These are phyloP conservation scores for Penicillium sp. DNA, from an alignment of 2,329 filamentous ascomycete genomes.

Conservation along the genomic window DNA sequence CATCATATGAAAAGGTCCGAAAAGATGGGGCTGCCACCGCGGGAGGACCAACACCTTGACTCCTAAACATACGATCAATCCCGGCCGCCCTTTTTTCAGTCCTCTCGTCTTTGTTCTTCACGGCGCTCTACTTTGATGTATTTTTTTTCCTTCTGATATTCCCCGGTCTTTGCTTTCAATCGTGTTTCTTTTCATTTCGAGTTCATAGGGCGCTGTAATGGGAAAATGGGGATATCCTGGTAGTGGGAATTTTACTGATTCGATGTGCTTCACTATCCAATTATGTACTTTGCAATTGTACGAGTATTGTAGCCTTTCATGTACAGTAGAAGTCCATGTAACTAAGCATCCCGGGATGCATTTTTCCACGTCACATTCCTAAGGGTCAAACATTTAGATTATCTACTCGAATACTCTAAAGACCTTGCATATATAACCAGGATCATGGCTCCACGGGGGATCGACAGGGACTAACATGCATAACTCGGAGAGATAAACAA, in stretches of 20 bases:
- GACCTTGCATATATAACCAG: background rate
- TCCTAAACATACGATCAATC: background rate
- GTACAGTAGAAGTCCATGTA: background rate
- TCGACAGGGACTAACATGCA: slow-evolving; percentile 21
- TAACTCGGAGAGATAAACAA: slow-evolving; percentile 12
- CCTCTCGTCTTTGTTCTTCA: slow-evolving; percentile 18
- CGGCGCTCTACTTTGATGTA: slow-evolving; percentile 26
- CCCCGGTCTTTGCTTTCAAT: slow-evolving; percentile 21
- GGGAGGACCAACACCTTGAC: background rate
- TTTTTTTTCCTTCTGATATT: slow-evolving; percentile 26
- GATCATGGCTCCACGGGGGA: slow-evolving; percentile 12
- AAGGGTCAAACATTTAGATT: background rate
- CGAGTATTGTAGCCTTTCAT: background rate
- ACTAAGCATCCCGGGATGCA: background rate
- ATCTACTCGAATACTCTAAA: background rate
- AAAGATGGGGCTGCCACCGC: slow-evolving; percentile 4
- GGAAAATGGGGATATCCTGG: slow-evolving; percentile 38
- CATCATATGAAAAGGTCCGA: slow-evolving; percentile 3
- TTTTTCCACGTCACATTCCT: background rate
- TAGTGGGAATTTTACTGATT: slow-evolving; percentile 32
- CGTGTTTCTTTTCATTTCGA: slow-evolving; percentile 19
- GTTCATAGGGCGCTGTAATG: slow-evolving; percentile 42
- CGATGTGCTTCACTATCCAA: slow-evolving; percentile 7
- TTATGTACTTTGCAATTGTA: background rate
- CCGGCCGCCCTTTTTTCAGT: background rate